These are phyloP conservation scores for Plantago coronopus DNA, from an alignment of 305 asterid genomes.

Conservation along the genomic window DNA sequence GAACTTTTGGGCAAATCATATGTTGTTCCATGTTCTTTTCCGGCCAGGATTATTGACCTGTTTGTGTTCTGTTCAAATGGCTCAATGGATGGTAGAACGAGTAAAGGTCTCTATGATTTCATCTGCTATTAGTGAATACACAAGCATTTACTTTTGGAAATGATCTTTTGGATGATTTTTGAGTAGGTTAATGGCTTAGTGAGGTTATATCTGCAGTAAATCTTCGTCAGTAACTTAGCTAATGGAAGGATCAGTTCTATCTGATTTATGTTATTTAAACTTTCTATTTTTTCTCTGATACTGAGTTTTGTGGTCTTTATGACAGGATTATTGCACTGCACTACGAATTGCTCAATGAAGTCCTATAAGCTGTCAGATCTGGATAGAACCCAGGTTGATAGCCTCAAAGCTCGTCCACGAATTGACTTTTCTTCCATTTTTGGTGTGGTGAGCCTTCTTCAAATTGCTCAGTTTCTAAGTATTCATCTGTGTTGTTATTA, in stretches of 20 bases:
- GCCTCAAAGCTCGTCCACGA: constrained; percentile 87
- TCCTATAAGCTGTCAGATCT: constrained; percentile 84
- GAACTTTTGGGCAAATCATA: too few relatives aligned
- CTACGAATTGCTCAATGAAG: constrained; percentile 68
- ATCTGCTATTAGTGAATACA: too few relatives aligned
- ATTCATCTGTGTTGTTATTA: constrained; percentile 3
- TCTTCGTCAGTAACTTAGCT: background rate
- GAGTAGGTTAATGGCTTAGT: background rate
- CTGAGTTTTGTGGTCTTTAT: constrained; percentile 21
- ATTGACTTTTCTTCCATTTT: constrained; percentile 85
- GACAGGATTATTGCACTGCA: constrained; percentile 46
- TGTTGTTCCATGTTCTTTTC: too few relatives aligned
- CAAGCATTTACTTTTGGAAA: too few relatives aligned
- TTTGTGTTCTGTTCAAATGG: background rate
- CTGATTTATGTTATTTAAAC: constrained; percentile 1
- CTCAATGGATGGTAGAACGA: background rate
- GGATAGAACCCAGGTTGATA: constrained; percentile 63
- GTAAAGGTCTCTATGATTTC: background rate
- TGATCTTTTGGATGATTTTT: background rate
- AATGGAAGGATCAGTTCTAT: background rate
- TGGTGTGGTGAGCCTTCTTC: constrained; percentile 52
- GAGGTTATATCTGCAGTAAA: background rate
- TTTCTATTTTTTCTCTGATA: constrained; percentile 7
- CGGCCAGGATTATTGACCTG: background rate
- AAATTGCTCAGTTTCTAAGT: constrained; percentile 6